Evolutionary conservation across 2,329 filamentous ascomycete genomes (phyloP).

Genomic region (Stemphylium beticola): DNA sequence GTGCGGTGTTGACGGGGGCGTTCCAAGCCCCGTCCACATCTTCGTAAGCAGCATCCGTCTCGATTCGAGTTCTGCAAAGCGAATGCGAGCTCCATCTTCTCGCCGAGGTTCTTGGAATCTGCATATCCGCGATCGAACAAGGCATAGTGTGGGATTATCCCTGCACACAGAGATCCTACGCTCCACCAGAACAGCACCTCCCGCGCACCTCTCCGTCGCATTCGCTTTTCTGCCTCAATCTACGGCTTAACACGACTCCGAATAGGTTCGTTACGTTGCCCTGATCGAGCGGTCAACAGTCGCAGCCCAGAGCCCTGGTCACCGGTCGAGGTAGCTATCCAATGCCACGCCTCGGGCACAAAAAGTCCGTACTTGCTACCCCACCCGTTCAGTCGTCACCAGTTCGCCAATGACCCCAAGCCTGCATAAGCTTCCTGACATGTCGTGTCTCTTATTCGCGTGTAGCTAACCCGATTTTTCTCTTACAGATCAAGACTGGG

Average conservation of each 20-base stretch:
- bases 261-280: conserved; percentile 9
- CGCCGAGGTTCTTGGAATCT: neutral
- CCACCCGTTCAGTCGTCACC: conserved; percentile 9
- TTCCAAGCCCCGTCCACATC: too few relatives aligned
- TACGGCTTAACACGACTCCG: conserved; percentile 3
- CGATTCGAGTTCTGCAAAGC: conserved; percentile 1
- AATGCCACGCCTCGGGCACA: conserved; percentile 48
- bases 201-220: conserved; percentile 12
- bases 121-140: neutral
- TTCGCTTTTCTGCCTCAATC: conserved; percentile 13
- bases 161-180: conserved; percentile 7
- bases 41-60: neutral
- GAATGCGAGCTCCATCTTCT: conserved; percentile 18
- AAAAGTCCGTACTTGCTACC: conserved; percentile 36
- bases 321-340: conserved; percentile 10
- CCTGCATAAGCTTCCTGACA: neutral
- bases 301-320: conserved; percentile 13
- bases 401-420: conserved; percentile 3
- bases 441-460: neutral
- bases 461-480: neutral
- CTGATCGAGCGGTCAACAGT: conserved; percentile 12
- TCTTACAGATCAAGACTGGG: conserved; percentile 31
- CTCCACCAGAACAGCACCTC: conserved; percentile 11
- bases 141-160: conserved; percentile 11
- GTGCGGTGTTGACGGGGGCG: too few relatives aligned